Evolutionary conservation across 2,329 filamentous ascomycete genomes (phyloP).

Genomic region (Didymellaceae sp.): DNA sequence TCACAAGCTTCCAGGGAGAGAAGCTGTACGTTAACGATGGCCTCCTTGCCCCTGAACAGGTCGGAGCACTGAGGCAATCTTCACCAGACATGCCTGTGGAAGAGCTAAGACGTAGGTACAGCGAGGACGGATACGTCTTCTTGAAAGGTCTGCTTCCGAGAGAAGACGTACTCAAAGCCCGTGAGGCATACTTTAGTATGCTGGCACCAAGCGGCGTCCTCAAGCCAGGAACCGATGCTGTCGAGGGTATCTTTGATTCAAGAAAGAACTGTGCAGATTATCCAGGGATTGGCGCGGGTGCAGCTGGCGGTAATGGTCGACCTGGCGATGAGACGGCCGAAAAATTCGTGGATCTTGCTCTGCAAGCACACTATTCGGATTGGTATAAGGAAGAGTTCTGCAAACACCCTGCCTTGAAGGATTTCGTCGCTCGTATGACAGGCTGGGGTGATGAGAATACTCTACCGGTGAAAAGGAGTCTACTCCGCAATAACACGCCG

Average conservation of each 20-base stretch:
- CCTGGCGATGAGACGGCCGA: slow-evolving; percentile 53
- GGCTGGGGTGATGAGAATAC: slow-evolving; percentile 60
- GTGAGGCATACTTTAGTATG: slow-evolving; percentile 61
- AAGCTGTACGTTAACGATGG: slow-evolving; percentile 56
- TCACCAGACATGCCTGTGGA: slow-evolving; percentile 54
- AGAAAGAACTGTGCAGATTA: slow-evolving; percentile 53
- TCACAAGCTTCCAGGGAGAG: slow-evolving; percentile 34
- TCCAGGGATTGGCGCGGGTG: slow-evolving; percentile 62
- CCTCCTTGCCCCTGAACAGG: slow-evolving; percentile 54
- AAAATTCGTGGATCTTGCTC: slow-evolving; percentile 58
- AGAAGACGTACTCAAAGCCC: slow-evolving; percentile 59
- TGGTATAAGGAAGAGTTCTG: slow-evolving; percentile 61
- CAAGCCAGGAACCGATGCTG: slow-evolving; percentile 58
- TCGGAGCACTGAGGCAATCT: slow-evolving; percentile 53
- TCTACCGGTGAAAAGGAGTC: slow-evolving; percentile 55
- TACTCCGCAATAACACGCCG: slow-evolving; percentile 64
- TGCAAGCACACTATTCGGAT: slow-evolving; percentile 58
- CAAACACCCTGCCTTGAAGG: slow-evolving; percentile 57
- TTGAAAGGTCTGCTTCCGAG: slow-evolving; percentile 62
- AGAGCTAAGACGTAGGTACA: slow-evolving; percentile 56
- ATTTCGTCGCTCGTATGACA: slow-evolving; percentile 60
- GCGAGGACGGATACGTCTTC: slow-evolving; percentile 62
- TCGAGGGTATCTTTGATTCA: slow-evolving; percentile 62
- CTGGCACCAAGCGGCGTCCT: slow-evolving; percentile 64
- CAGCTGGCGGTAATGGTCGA: slow-evolving; percentile 52